Evolutionary conservation across 192 early-diverging fungal species (phyloP).

Genomic region (Coemansia sp.): DNA sequence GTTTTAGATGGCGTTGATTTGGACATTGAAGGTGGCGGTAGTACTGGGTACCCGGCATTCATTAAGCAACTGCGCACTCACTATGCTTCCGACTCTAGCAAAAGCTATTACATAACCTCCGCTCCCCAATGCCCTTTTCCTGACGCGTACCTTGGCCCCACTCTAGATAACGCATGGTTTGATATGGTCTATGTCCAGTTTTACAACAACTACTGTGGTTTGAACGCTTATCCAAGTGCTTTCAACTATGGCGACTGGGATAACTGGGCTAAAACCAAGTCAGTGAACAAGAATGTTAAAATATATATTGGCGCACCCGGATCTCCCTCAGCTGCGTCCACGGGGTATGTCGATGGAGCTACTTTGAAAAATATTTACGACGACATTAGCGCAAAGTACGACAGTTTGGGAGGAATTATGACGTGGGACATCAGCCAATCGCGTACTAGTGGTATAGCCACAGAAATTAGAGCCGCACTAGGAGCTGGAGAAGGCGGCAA

Average conservation of each 20-base stretch:
- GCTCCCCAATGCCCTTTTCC: slow-evolving; percentile 67
- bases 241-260: slow-evolving; percentile 66
- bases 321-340: slow-evolving; percentile 52
- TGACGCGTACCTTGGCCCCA: slow-evolving; percentile 54
- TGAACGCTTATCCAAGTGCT: slow-evolving; percentile 41
- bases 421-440: slow-evolving; percentile 59
- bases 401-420: slow-evolving; percentile 69
- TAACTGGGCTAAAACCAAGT: slow-evolving; percentile 59
- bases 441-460: slow-evolving; percentile 42
- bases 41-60: slow-evolving; percentile 51
- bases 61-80: slow-evolving; percentile 48
- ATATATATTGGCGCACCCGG: slow-evolving; percentile 59
- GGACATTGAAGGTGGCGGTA: slow-evolving; percentile 55
- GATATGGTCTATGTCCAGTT: slow-evolving; percentile 70
- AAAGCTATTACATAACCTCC: slow-evolving; percentile 57
- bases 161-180: slow-evolving; percentile 59
- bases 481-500: slow-evolving; percentile 19
- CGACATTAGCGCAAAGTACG: slow-evolving; percentile 43
- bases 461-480: slow-evolving; percentile 24
- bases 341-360: slow-evolving; percentile 51
- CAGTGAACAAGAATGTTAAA: slow-evolving; percentile 58
- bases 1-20: slow-evolving; percentile 63
- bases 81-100: slow-evolving; percentile 46
- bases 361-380: slow-evolving; percentile 45
- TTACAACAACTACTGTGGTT: slow-evolving; percentile 70